phyloP scores from a whole-genome alignment of 129 eudicot species.

The sunflower (Helianthus annuus) region HanXRQr2.0-SUNRISE NC_035441.2:136096727-136097226 shows the following conservation, averaged over 20 bases:
- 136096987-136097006: constrained; percentile 84
- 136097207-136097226: constrained; percentile 98
- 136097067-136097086: constrained; percentile 3
- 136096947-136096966: neutral
- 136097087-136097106: constrained; percentile 10
- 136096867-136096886: constrained; percentile 86
- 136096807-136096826: constrained; percentile 35
- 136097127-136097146: neutral
- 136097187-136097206: constrained; percentile 82
- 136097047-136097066: constrained; percentile 99
- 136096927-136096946: constrained; percentile 22
- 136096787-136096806: constrained; percentile 8
- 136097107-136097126: neutral
- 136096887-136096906: constrained; percentile 81
- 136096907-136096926: neutral
- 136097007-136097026: constrained; percentile 98
- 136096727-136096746: constrained; percentile 81
- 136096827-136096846: constrained; percentile 77
- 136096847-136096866: constrained; percentile 65
- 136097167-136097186: constrained; percentile 16
- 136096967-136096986: neutral
- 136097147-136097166: neutral
- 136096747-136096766: constrained; percentile 31
- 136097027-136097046: constrained; percentile 98
- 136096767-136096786: neutral